Percentiles rank a stretch among this genome's conserved stretches.
phyloP scores from a whole-genome alignment of 1,284 basidiomycete genomes.

The Ustilago cynodontis region DNA sequence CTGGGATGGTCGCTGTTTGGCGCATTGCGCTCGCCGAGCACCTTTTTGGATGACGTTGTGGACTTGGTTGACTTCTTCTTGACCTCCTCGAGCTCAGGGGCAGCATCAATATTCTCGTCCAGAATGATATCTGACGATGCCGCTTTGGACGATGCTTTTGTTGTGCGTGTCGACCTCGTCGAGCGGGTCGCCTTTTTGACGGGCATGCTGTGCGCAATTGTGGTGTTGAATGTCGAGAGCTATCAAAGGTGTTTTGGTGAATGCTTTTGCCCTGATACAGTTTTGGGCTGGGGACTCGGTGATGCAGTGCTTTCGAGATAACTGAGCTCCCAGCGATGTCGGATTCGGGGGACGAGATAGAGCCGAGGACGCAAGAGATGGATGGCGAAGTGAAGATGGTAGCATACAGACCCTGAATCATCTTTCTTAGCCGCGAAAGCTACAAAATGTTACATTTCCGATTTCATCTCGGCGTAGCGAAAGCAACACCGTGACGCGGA shows the following conservation, averaged over 20 bases:
- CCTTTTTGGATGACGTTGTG: conserved; percentile 16
- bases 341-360: background rate
- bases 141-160: conserved; percentile 33
- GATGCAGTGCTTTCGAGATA: background rate
- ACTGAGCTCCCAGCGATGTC: background rate
- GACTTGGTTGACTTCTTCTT: conserved; percentile 23
- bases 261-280: background rate
- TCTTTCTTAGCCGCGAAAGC: background rate
- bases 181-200: conserved; percentile 39
- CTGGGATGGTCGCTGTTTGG: conserved; percentile 16
- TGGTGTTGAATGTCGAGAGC: background rate
- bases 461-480: conserved; percentile 3
- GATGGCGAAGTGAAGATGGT: background rate
- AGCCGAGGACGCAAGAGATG: background rate
- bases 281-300: background rate
- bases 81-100: background rate
- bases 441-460: conserved; percentile 17
- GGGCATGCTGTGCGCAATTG: conserved; percentile 23
- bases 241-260: background rate
- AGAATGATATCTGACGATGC: conserved; percentile 31
- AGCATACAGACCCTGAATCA: conserved; percentile 5
- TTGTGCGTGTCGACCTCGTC: conserved; percentile 34
- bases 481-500: conserved; percentile 53
- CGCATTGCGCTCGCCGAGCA: conserved; percentile 41
- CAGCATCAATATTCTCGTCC: conserved; percentile 27